Evolutionary conservation across 2,329 filamentous ascomycete genomes (phyloP).

Genomic region (Cladosporium sp.): DNA sequence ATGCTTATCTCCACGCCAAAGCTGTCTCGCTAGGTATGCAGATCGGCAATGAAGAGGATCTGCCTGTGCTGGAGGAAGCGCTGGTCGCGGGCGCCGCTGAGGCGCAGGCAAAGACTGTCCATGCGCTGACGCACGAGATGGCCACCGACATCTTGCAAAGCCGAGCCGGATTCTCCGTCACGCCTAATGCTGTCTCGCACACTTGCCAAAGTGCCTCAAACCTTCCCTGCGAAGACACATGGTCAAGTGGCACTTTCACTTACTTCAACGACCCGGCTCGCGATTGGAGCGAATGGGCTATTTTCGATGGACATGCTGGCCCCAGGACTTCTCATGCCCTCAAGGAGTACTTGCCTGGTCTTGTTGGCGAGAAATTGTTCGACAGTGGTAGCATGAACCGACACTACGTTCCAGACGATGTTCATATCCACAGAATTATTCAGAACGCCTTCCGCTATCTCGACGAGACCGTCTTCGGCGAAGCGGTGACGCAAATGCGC

Average conservation of each 20-base stretch:
- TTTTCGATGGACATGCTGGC: constrained; percentile 46
- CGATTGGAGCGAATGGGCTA: constrained; percentile 38
- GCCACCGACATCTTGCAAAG: constrained; percentile 27
- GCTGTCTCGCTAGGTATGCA: constrained; percentile 21
- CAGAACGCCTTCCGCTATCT: constrained; percentile 42
- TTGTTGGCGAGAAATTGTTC: constrained; percentile 27
- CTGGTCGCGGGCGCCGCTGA: constrained; percentile 25
- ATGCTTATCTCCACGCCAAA: constrained; percentile 23
- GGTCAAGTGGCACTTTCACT: constrained; percentile 25
- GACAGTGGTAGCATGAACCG: constrained; percentile 25
- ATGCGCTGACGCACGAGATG: constrained; percentile 25
- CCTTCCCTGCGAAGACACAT: constrained; percentile 34
- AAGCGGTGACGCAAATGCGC: constrained; percentile 11
- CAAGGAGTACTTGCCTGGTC: constrained; percentile 25
- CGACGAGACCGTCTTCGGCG: constrained; percentile 39
- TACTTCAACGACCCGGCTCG: constrained; percentile 26
- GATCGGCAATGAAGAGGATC: constrained; percentile 7
- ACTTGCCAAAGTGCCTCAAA: constrained; percentile 31
- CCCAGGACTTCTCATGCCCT: constrained; percentile 33
- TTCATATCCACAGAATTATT: constrained; percentile 39
- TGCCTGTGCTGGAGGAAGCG: constrained; percentile 19
- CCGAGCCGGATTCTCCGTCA: constrained; percentile 28
- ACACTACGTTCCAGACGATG: constrained; percentile 29
- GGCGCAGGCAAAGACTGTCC: constrained; percentile 24
- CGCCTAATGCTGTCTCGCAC: constrained; percentile 29